These are phyloP conservation scores for Grifola frondosa DNA, from an alignment of 1,284 basidiomycete species.

Conservation along the genomic window DNA sequence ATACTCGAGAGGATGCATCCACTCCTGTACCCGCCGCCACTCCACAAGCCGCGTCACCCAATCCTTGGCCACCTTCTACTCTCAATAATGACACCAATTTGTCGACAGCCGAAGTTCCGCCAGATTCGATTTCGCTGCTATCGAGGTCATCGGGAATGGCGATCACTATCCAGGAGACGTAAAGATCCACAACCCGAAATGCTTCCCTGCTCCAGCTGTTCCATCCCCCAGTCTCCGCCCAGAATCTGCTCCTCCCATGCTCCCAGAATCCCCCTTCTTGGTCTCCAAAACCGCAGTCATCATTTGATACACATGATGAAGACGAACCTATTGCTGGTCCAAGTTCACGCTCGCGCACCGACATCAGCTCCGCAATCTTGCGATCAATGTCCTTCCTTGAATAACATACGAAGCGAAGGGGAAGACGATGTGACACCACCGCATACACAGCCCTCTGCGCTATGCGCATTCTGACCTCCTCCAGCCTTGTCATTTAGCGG, in stretches of 20 bases:
- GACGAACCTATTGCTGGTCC: slow-evolving; percentile 26
- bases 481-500: slow-evolving; percentile 21
- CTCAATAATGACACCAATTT: slow-evolving; percentile 21
- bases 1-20: slow-evolving; percentile 32
- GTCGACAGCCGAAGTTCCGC: slow-evolving; percentile 31
- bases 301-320: slow-evolving; percentile 22
- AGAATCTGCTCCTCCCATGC: slow-evolving; percentile 32
- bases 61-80: slow-evolving; percentile 9
- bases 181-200: slow-evolving; percentile 23
- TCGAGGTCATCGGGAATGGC: slow-evolving; percentile 33
- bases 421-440: slow-evolving; percentile 26
- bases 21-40: slow-evolving; percentile 10
- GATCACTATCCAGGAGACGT: slow-evolving; percentile 24
- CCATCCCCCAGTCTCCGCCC: slow-evolving; percentile 30
- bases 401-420: slow-evolving; percentile 21
- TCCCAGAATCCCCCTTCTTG: slow-evolving; percentile 17
- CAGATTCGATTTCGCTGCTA: slow-evolving; percentile 40
- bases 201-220: slow-evolving; percentile 18
- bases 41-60: slow-evolving; percentile 11
- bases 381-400: slow-evolving; percentile 31
- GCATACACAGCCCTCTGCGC: slow-evolving; percentile 11
- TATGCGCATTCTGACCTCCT: too few relatives aligned
- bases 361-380: slow-evolving; percentile 26
- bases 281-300: slow-evolving; percentile 21
- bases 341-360: slow-evolving; percentile 21